Percentiles rank a stretch among this genome's conserved stretches.
phyloP scores from a whole-genome alignment of 169 alveolate genomes.

The Cryptosporidium meleagridis region DNA sequence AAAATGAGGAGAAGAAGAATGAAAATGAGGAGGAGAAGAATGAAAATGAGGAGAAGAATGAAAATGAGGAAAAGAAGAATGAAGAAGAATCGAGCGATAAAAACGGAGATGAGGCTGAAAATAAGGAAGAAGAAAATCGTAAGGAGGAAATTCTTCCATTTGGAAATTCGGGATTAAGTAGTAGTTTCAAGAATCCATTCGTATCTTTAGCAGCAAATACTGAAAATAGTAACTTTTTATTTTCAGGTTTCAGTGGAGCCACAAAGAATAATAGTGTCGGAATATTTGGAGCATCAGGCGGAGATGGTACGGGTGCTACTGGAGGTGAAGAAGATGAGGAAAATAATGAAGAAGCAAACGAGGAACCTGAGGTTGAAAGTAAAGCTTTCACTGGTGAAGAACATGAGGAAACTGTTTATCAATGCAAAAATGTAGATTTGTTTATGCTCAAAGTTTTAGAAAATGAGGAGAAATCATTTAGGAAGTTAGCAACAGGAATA shows the following conservation, averaged over 20 bases:
- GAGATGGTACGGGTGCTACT: not conserved
- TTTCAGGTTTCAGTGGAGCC: slow-evolving; percentile 39
- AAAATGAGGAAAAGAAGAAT: not conserved
- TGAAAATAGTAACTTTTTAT: slow-evolving; percentile 35
- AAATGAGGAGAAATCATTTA: slow-evolving; percentile 25
- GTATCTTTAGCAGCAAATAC: slow-evolving; percentile 26
- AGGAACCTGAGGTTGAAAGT: slow-evolving; percentile 21
- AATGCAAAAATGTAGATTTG: slow-evolving; percentile 45
- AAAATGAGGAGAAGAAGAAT: no score
- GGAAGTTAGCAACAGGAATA: slow-evolving; percentile 36
- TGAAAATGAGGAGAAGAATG: not conserved
- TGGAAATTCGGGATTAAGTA: slow-evolving; percentile 54
- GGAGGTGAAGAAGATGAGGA: not conserved
- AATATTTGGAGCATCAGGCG: not conserved
- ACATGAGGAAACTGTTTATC: slow-evolving; percentile 54
- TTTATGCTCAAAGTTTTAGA: slow-evolving; percentile 36
- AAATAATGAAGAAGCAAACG: not conserved
- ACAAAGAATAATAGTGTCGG: not conserved
- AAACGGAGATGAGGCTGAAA: not conserved
- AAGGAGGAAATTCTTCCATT: slow-evolving; percentile 46
- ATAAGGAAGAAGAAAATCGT: not conserved
- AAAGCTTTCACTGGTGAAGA: slow-evolving; percentile 65
- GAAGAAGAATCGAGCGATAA: no score
- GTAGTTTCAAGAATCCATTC: slow-evolving; percentile 61
- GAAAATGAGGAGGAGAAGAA: not conserved